These are phyloP conservation scores for Serendipita sp. DNA, from an alignment of 768 basidiomycete species.

Conservation along the genomic window DNA sequence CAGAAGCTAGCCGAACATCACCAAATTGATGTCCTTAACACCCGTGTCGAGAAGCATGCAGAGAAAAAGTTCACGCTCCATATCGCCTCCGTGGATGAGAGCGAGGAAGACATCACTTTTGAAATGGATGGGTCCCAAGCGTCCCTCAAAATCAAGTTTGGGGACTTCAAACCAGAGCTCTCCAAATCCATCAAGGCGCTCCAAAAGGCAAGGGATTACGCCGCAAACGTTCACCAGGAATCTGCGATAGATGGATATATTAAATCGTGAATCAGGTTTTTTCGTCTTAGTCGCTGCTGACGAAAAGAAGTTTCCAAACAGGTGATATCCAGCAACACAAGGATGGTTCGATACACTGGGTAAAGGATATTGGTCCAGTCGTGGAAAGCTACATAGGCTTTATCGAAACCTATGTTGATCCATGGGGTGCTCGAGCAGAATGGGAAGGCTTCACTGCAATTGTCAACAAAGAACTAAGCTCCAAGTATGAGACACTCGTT, in stretches of 20 bases:
- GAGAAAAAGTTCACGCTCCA: slow-evolving; percentile 47
- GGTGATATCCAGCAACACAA: slow-evolving; percentile 72
- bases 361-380: slow-evolving; percentile 71
- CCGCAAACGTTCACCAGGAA: slow-evolving; percentile 54
- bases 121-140: slow-evolving; percentile 30
- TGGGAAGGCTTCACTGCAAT: slow-evolving; percentile 91
- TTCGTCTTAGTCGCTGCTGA: neutral
- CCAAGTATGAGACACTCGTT: slow-evolving; percentile 66
- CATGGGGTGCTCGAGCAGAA: slow-evolving; percentile 79
- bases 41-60: slow-evolving; percentile 59
- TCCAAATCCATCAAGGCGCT: slow-evolving; percentile 39
- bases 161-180: slow-evolving; percentile 52
- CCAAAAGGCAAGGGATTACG: slow-evolving; percentile 54
- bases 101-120: slow-evolving; percentile 17
- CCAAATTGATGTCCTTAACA: slow-evolving; percentile 64
- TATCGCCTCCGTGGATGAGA: slow-evolving; percentile 47
- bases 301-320: slow-evolving; percentile 42
- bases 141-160: slow-evolving; percentile 47
- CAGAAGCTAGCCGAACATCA: slow-evolving; percentile 40
- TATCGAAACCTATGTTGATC: slow-evolving; percentile 76
- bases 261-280: slow-evolving; percentile 37
- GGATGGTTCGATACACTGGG: slow-evolving; percentile 63
- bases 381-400: slow-evolving; percentile 83
- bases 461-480: slow-evolving; percentile 68
- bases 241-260: slow-evolving; percentile 67